phyloP scores from a whole-genome alignment of 2,329 filamentous ascomycete species.

The Dendrostoma leiphaemia region DNA sequence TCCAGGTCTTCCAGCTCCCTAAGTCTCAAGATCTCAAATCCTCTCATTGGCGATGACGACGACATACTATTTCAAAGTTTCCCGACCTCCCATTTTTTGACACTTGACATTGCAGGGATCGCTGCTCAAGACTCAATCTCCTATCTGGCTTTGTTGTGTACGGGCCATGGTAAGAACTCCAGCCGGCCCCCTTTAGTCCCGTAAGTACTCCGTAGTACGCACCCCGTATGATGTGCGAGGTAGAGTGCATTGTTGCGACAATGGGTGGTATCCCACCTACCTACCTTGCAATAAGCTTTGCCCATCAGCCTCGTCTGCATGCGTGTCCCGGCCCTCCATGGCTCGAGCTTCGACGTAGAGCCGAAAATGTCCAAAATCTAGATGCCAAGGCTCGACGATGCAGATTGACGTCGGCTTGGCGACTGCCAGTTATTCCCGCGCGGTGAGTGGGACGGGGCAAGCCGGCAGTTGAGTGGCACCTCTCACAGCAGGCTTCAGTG shows the following conservation, averaged over 20 bases:
- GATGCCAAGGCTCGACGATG: conserved; percentile 3
- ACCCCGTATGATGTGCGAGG: no score
- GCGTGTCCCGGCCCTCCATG: not conserved
- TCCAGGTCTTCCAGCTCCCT: no score
- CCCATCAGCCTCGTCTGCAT: no score
- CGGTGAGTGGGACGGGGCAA: not conserved
- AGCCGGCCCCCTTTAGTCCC: no score
- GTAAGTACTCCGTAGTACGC: no score
- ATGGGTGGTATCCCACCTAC: no score
- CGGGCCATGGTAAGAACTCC: no score
- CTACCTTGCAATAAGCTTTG: no score
- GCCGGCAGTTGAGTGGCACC: conserved; percentile 1
- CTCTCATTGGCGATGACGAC: not conserved
- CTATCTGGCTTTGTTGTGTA: not conserved
- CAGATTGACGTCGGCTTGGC: not conserved
- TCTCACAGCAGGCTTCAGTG: not conserved
- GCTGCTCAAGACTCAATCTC: not conserved
- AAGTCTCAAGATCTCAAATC: not conserved
- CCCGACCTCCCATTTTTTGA: not conserved
- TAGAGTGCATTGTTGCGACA: no score
- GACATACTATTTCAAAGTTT: not conserved
- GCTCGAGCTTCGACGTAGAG: not conserved
- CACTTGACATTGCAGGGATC: not conserved
- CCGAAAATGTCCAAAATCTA: not conserved
- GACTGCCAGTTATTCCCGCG: not conserved